Evolutionary conservation across 2,329 filamentous ascomycete genomes (phyloP).

Genomic region (Diaporthe ampelina): DNA sequence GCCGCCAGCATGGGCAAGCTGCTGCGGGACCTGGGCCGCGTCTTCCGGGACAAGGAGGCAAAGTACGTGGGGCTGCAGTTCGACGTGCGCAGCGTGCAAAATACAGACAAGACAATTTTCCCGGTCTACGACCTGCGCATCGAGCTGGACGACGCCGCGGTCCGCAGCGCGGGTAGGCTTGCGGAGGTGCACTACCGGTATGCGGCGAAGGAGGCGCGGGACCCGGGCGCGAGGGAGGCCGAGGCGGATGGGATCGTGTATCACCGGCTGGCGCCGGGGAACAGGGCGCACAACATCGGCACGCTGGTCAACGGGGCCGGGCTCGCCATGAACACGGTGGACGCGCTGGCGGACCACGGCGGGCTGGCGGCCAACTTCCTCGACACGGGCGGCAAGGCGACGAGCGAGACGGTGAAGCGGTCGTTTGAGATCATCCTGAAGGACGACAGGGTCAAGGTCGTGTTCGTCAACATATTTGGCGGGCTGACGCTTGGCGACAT

Average conservation of each 20-base stretch:
- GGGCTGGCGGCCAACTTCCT: slow-evolving; percentile 86
- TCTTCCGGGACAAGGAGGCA: slow-evolving; percentile 63
- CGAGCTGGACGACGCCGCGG: slow-evolving; percentile 62
- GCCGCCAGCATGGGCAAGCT: slow-evolving; percentile 57
- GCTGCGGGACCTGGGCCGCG: slow-evolving; percentile 65
- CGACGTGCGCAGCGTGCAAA: slow-evolving; percentile 43
- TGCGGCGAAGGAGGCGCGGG: slow-evolving; percentile 50
- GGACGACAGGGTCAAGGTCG: slow-evolving; percentile 78
- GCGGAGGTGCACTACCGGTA: slow-evolving; percentile 54
- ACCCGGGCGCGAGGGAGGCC: slow-evolving; percentile 54
- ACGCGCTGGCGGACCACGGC: slow-evolving; percentile 78
- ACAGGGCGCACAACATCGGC: slow-evolving; percentile 74
- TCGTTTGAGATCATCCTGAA: slow-evolving; percentile 81
- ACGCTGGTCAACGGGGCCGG: slow-evolving; percentile 92
- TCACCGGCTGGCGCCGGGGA: slow-evolving; percentile 67
- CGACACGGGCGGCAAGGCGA: slow-evolving; percentile 91
- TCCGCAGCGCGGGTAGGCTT: slow-evolving; percentile 53
- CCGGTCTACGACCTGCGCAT: slow-evolving; percentile 45
- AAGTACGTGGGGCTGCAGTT: slow-evolving; percentile 59
- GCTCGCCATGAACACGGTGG: slow-evolving; percentile 91
- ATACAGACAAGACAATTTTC: slow-evolving; percentile 30
- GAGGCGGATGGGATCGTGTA: slow-evolving; percentile 82
- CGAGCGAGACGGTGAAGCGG: slow-evolving; percentile 82
- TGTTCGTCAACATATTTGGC: slow-evolving; percentile 71
- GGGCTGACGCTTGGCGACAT: slow-evolving; percentile 80